Percentiles rank a stretch among this genome's conserved stretches.
phyloP scores from a whole-genome alignment of 176 grass and related monocot genomes.

The Tuctoria greenei region DNA sequence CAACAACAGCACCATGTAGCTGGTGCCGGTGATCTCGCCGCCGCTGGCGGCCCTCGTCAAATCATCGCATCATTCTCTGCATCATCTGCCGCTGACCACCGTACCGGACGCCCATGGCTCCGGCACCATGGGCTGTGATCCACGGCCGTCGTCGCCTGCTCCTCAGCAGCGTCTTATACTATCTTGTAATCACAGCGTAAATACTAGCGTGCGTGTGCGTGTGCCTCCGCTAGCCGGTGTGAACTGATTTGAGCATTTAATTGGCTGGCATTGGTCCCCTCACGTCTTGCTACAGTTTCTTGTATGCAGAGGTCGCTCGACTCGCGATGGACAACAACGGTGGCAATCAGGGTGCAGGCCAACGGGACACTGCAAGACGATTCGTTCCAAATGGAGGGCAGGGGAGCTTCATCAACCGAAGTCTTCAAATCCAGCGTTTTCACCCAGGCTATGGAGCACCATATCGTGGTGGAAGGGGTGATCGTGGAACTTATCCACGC shows the following conservation, averaged over 20 bases:
- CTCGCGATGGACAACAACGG: too few species aligned
- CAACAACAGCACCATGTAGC: conserved; percentile 28
- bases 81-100: conserved; percentile 50
- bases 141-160: not conserved
- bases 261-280: not conserved
- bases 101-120: too few species aligned
- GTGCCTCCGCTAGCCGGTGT: not conserved
- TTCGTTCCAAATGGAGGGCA: too few species aligned
- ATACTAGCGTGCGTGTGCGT: not conserved
- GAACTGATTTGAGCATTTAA: not conserved
- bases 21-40: conserved; percentile 77
- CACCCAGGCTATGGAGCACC: too few species aligned
- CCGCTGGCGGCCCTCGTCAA: conserved; percentile 48
- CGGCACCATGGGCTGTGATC: not conserved
- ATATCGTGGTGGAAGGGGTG: too few species aligned
- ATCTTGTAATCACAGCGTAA: not conserved
- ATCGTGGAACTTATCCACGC: too few species aligned
- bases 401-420: too few species aligned
- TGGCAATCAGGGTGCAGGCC: too few species aligned
- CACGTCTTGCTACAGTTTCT: too few species aligned
- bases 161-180: not conserved
- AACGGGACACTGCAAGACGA: too few species aligned
- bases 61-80: conserved; percentile 60
- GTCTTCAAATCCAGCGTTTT: too few species aligned
- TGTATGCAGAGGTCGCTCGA: too few species aligned